Conservation (phyloP, 306 rosid genomes). For the Prunus davidiana region DNA sequence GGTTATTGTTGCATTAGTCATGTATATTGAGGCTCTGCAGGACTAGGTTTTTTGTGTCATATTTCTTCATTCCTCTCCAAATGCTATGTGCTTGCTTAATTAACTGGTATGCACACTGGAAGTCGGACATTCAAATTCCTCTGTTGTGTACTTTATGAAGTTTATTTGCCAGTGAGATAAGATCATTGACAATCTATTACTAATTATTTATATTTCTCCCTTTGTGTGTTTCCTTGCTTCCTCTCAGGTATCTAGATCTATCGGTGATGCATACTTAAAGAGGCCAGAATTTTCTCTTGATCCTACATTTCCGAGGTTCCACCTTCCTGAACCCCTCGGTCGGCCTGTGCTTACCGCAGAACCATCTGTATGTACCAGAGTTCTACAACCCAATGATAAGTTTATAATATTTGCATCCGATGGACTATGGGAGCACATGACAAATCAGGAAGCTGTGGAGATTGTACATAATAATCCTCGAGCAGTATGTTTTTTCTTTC, state of each 20-base stretch:
- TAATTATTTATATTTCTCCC: constrained; percentile 11
- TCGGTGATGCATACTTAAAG: constrained; percentile 91
- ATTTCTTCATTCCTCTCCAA: background rate
- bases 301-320: constrained; percentile 74
- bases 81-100: background rate
- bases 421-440: constrained; percentile 87
- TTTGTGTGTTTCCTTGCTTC: background rate
- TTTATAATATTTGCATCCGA: constrained; percentile 88
- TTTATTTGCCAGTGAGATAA: background rate
- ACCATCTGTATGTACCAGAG: constrained; percentile 63
- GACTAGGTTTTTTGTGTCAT: background rate
- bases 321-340: constrained; percentile 63
- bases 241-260: constrained; percentile 82
- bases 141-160: background rate
- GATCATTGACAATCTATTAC: background rate
- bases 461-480: constrained; percentile 65
- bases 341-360: constrained; percentile 82
- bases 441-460: constrained; percentile 76
- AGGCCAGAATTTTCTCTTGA: constrained; percentile 76
- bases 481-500: constrained; percentile 38
- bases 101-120: background rate
- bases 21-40: background rate
- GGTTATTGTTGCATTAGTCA: constrained; percentile 4
- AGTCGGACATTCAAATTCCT: background rate
- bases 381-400: constrained; percentile 57